phyloP scores from a whole-genome alignment of 176 grass and related monocot species.

The Oryza meridionalis region DNA sequence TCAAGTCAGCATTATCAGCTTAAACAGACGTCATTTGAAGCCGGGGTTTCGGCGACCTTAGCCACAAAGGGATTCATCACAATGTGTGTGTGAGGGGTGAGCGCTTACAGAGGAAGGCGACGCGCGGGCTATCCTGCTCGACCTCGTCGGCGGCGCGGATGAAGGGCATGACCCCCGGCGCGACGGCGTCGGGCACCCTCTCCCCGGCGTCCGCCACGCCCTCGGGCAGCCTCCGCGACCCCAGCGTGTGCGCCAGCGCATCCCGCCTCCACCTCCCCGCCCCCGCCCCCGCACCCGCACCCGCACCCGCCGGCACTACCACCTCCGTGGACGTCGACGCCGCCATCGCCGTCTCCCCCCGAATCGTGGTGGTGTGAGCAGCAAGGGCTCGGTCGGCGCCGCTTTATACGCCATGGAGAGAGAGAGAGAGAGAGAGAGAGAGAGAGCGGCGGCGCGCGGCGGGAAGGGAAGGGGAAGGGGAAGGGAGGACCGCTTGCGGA shows the following conservation, averaged over 20 bases:
- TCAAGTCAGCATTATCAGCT: not conserved
- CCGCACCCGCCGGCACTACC: not conserved
- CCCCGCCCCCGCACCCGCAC: too few relatives aligned
- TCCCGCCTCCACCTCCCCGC: constrained; percentile 36
- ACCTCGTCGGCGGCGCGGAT: constrained; percentile 55
- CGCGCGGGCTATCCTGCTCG: constrained; percentile 46
- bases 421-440: too few relatives aligned
- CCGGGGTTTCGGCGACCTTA: too few relatives aligned
- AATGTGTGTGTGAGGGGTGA: not conserved
- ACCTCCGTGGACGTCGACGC: constrained; percentile 8
- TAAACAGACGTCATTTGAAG: not conserved
- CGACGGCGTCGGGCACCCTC: constrained; percentile 49
- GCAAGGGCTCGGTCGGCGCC: not conserved
- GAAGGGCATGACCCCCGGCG: constrained; percentile 57
- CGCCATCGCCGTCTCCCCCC: not conserved
- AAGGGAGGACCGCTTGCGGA: constrained; percentile 11
- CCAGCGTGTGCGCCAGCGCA: constrained; percentile 42
- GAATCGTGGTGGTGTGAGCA: not conserved
- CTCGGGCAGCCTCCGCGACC: constrained; percentile 47
- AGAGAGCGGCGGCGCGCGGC: not conserved
- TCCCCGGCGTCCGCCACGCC: constrained; percentile 35
- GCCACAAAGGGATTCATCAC: too few relatives aligned
- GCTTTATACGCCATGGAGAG: constrained; percentile 44
- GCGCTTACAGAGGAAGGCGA: constrained; percentile 55
- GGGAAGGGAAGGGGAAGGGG: not conserved